phyloP scores from a whole-genome alignment of 352 stramenopile genomes.

The Phytophthora litchii region DNA sequence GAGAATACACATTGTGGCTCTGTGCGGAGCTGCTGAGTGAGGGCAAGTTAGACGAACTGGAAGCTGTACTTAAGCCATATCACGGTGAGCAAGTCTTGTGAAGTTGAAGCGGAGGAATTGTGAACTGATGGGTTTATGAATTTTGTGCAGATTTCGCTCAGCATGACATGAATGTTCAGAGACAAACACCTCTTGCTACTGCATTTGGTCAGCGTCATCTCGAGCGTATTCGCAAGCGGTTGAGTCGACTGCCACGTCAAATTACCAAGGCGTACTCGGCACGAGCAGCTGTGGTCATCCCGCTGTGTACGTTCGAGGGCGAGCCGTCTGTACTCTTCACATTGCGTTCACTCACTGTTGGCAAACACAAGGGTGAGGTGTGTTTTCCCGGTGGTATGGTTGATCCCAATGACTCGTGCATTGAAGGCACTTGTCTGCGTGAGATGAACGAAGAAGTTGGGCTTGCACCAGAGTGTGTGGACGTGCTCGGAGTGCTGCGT shows the following conservation, averaged over 20 bases:
- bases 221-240: slow-evolving; percentile 93
- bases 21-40: slow-evolving; percentile 78
- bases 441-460: slow-evolving; percentile 99
- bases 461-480: slow-evolving; percentile 74
- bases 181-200: slow-evolving; percentile 54
- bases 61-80: slow-evolving; percentile 77
- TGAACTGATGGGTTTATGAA: slow-evolving; percentile 5
- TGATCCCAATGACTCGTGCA: slow-evolving; percentile 91
- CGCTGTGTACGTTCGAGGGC: slow-evolving; percentile 96
- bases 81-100: slow-evolving; percentile 39
- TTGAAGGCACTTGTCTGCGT: slow-evolving; percentile 95
- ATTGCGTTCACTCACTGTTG: slow-evolving; percentile 90
- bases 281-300: slow-evolving; percentile 94
- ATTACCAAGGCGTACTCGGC: slow-evolving; percentile 93
- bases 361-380: slow-evolving; percentile 95
- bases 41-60: slow-evolving; percentile 75
- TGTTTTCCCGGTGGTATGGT: slow-evolving; percentile 97
- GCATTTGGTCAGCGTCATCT: slow-evolving; percentile 90
- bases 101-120: neutral
- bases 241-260: slow-evolving; percentile 94
- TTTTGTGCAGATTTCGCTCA: slow-evolving; percentile 50
- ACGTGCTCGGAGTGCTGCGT: slow-evolving; percentile 93
- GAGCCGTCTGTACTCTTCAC: slow-evolving; percentile 97
- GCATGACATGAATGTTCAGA: slow-evolving; percentile 40
- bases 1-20: slow-evolving; percentile 83